A percentile compares a stretch with the other conserved stretches of the same genome.
Evolutionary conservation across 2,329 filamentous ascomycete genomes (phyloP).

Genomic region (Stylonectria norvegica): DNA sequence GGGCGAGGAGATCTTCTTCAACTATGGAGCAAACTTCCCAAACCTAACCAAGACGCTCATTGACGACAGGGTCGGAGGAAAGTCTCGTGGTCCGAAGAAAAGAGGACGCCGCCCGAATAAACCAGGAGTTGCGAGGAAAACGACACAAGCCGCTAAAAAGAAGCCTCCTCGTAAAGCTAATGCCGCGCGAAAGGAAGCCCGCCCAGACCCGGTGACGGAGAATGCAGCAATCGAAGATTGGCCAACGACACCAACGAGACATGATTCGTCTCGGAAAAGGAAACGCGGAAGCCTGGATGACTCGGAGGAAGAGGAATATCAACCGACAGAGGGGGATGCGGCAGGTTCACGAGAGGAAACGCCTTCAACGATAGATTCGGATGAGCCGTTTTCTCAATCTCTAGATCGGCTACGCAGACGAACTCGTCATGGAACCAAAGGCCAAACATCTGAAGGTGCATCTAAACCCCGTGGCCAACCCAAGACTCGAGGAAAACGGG

Average conservation of each 20-base stretch:
- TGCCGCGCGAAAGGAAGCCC: constrained; percentile 8
- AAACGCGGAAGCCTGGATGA: constrained; percentile 27
- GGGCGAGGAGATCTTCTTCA: constrained; percentile 77
- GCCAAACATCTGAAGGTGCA: constrained; percentile 4
- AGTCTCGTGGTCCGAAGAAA: constrained; percentile 28
- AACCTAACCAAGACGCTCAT: constrained; percentile 50
- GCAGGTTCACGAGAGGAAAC: constrained; percentile 19
- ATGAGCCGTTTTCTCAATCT: constrained; percentile 17
- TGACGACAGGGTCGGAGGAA: constrained; percentile 35
- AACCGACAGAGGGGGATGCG: constrained; percentile 22
- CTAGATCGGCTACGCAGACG: constrained; percentile 27
- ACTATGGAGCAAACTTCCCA: constrained; percentile 70
- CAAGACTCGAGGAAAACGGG: constrained; percentile 36
- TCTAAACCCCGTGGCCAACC: constrained; percentile 20
- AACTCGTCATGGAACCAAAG: constrained; percentile 16
- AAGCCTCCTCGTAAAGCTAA: constrained; percentile 19
- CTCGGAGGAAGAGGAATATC: constrained; percentile 31
- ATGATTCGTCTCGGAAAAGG: constrained; percentile 30
- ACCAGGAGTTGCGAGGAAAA: constrained; percentile 23
- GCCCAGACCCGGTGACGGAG: constrained; percentile 11
- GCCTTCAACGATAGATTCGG: constrained; percentile 24
- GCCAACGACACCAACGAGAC: too few species aligned
- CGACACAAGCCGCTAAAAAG: constrained; percentile 26
- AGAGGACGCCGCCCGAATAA: constrained; percentile 21
- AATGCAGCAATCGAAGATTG: constrained; percentile 14